These are phyloP conservation scores for Boletus fagicola DNA, from an alignment of 768 basidiomycete genomes.

Conservation along the genomic window DNA sequence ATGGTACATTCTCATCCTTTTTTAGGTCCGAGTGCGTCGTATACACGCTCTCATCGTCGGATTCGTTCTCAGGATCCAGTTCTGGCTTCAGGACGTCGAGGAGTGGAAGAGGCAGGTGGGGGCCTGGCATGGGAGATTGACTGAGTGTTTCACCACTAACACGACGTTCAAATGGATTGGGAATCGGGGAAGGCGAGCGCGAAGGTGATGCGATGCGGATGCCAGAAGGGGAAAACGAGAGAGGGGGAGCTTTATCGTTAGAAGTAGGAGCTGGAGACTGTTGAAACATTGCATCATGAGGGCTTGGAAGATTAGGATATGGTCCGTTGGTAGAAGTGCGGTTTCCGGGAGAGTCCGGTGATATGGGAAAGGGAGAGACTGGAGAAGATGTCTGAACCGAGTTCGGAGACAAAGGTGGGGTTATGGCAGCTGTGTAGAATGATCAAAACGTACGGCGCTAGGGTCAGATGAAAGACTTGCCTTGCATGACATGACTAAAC, in stretches of 20 bases:
- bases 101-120: constrained; percentile 46
- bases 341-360: constrained; percentile 24
- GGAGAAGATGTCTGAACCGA: constrained; percentile 34
- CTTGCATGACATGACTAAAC: constrained; percentile 32
- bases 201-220: constrained; percentile 32
- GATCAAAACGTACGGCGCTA: constrained; percentile 7
- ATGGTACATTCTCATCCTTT: constrained; percentile 15
- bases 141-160: constrained; percentile 63
- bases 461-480: constrained; percentile 16
- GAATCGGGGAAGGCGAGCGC: constrained; percentile 49
- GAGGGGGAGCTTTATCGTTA: constrained; percentile 19
- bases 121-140: constrained; percentile 22
- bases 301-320: constrained; percentile 20
- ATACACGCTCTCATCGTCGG: constrained; percentile 36
- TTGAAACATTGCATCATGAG: constrained; percentile 14
- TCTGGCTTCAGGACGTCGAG: constrained; percentile 51
- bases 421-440: constrained; percentile 24
- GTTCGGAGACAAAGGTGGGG: constrained; percentile 36
- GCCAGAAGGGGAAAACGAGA: constrained; percentile 20
- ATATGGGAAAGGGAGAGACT: constrained; percentile 30
- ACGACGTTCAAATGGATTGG: constrained; percentile 90
- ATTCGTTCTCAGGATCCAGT: constrained; percentile 24
- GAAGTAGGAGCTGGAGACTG: constrained; percentile 6
- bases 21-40: constrained; percentile 31
- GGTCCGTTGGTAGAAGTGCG: constrained; percentile 14